A percentile compares a stretch with the other conserved stretches of the same genome.
phyloP scores from a whole-genome alignment of 345 rosid genomes.

The Clausena lansium region DNA sequence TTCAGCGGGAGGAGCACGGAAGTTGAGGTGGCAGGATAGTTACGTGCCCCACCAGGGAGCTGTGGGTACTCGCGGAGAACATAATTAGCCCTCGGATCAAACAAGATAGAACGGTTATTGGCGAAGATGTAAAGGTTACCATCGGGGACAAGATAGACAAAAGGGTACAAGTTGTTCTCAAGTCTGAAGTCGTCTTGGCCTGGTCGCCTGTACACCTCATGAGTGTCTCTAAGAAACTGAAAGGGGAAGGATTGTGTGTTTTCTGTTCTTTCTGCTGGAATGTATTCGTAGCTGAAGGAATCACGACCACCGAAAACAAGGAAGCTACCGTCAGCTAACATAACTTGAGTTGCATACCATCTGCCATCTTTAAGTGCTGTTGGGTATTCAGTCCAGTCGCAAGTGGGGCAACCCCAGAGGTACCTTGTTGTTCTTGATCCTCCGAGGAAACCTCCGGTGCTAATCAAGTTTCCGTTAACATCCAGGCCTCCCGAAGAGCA shows the following conservation, averaged over 20 bases:
- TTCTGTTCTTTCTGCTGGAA: constrained; percentile 45
- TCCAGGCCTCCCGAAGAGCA: constrained; percentile 92
- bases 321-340: not conserved
- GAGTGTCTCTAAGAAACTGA: constrained; percentile 51
- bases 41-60: constrained; percentile 25
- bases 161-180: constrained; percentile 7
- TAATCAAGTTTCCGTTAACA: constrained; percentile 35
- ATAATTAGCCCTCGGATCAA: constrained; percentile 20
- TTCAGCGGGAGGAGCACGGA: constrained; percentile 42
- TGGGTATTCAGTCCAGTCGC: constrained; percentile 71
- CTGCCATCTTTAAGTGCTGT: constrained; percentile 54
- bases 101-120: constrained; percentile 21
- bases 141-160: constrained; percentile 29
- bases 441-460: not conserved
- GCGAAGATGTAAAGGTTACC: constrained; percentile 24
- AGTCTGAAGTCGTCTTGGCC: not conserved
- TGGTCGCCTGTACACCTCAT: constrained; percentile 3
- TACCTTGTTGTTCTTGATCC: constrained; percentile 10
- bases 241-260: constrained; percentile 35
- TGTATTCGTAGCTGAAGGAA: not conserved
- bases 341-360: constrained; percentile 84
- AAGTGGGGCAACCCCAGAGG: constrained; percentile 20
- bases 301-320: not conserved
- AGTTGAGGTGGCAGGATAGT: constrained; percentile 7
- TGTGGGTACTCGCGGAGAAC: constrained; percentile 28